These are phyloP conservation scores for Tympanopsis confertula DNA, from an alignment of 2,329 filamentous ascomycete genomes.

Conservation along the genomic window DNA sequence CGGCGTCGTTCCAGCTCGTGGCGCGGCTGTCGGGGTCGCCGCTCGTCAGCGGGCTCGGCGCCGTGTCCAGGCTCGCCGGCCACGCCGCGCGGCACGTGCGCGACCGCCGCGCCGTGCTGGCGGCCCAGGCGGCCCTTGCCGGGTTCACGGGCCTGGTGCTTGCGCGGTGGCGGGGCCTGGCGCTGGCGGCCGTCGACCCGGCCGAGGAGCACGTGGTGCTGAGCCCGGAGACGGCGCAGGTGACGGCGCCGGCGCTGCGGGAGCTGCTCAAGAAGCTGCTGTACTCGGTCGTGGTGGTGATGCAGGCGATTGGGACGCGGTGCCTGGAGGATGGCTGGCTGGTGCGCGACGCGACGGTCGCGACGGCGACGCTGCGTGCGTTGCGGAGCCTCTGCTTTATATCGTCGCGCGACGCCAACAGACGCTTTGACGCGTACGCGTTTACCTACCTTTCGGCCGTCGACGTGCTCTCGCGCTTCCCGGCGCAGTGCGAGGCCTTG, in stretches of 20 bases:
- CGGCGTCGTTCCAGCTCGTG: slow-evolving; percentile 48
- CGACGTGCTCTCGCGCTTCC: slow-evolving; percentile 67
- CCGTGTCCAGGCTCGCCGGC: slow-evolving; percentile 51
- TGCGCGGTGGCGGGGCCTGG: slow-evolving; percentile 63
- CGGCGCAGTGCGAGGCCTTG: slow-evolving; percentile 53
- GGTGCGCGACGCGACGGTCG: slow-evolving; percentile 35
- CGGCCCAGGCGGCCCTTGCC: slow-evolving; percentile 47
- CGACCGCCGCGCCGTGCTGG: slow-evolving; percentile 31
- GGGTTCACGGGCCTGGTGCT: slow-evolving; percentile 56
- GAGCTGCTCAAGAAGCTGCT: slow-evolving; percentile 63
- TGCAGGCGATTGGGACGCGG: slow-evolving; percentile 64
- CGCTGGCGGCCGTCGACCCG: slow-evolving; percentile 61
- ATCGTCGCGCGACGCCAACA: slow-evolving; percentile 60
- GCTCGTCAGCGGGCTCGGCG: slow-evolving; percentile 54
- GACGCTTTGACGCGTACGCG: slow-evolving; percentile 69
- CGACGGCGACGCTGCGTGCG: slow-evolving; percentile 59
- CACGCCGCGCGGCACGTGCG: slow-evolving; percentile 47
- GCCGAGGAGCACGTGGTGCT: slow-evolving; percentile 54
- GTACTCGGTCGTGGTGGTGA: slow-evolving; percentile 62
- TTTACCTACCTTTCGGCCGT: slow-evolving; percentile 76
- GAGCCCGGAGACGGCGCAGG: slow-evolving; percentile 50
- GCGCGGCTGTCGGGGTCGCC: slow-evolving; percentile 47
- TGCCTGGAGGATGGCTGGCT: slow-evolving; percentile 37
- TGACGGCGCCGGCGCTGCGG: slow-evolving; percentile 63
- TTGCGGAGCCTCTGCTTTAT: slow-evolving; percentile 75